Percentiles rank a stretch among this genome's conserved stretches.
These are phyloP conservation scores for Gliomastix tumulicola DNA, from an alignment of 2,329 filamentous ascomycete genomes.

Conservation along the genomic window DNA sequence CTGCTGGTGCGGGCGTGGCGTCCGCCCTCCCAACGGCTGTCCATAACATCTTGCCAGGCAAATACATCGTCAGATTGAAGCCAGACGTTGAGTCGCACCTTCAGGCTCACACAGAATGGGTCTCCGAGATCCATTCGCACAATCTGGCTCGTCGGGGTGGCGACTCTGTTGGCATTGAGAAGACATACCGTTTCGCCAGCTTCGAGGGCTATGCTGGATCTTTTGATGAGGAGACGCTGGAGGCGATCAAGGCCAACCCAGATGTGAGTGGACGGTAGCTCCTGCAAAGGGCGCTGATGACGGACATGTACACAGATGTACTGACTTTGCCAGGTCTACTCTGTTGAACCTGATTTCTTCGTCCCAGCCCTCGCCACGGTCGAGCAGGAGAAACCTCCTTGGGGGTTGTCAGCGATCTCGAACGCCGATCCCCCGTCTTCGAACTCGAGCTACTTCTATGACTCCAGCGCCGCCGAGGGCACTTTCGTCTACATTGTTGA, in stretches of 20 bases:
- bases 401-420: conserved; percentile 23
- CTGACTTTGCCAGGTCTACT: conserved; percentile 2
- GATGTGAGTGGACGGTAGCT: neutral
- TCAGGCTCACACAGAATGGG: conserved; percentile 34
- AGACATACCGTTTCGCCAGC: conserved; percentile 6
- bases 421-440: conserved; percentile 12
- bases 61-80: conserved; percentile 57
- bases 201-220: conserved; percentile 3
- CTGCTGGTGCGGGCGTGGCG: conserved; percentile 14
- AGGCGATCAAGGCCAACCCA: conserved; percentile 4
- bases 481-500: conserved; percentile 57
- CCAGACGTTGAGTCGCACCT: conserved; percentile 31
- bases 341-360: conserved; percentile 1
- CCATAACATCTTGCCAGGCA: conserved; percentile 2
- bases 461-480: conserved; percentile 39
- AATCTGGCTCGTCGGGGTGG: conserved; percentile 37
- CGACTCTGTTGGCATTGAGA: conserved; percentile 26
- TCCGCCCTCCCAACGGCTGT: conserved; percentile 10
- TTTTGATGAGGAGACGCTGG: conserved; percentile 4
- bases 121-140: conserved; percentile 45
- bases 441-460: conserved; percentile 37
- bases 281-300: no score
- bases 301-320: no score
- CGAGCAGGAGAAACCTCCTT: conserved; percentile 10
- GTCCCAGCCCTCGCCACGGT: neutral